Percentiles rank a stretch among this genome's conserved stretches.
Evolutionary conservation across 192 early-diverging fungal genomes (phyloP).

Genomic region (Kappamyces sp.): DNA sequence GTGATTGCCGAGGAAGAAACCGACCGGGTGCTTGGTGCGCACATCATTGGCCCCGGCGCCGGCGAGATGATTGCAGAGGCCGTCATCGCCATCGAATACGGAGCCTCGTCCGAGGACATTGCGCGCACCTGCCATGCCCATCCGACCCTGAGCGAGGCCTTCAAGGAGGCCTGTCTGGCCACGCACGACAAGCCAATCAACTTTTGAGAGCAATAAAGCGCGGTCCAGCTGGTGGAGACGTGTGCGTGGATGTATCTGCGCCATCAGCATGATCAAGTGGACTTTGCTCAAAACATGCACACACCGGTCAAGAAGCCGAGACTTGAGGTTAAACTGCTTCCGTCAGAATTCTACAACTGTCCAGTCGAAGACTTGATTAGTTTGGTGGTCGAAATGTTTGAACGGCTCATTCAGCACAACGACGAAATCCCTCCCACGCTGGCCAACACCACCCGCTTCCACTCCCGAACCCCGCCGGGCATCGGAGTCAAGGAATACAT

Average conservation of each 20-base stretch:
- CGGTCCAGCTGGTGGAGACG: too few relatives aligned
- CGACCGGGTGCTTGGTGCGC: slow-evolving; percentile 92
- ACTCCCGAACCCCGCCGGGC: slow-evolving; percentile 82
- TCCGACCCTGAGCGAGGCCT: slow-evolving; percentile 93
- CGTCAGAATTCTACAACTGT: not conserved
- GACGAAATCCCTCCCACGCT: slow-evolving; percentile 57
- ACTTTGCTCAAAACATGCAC: too few relatives aligned
- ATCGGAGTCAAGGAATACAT: slow-evolving; percentile 88
- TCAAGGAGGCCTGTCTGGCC: slow-evolving; percentile 97
- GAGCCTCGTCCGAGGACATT: slow-evolving; percentile 96
- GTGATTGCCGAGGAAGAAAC: slow-evolving; percentile 94
- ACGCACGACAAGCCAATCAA: slow-evolving; percentile 66
- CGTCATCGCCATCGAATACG: slow-evolving; percentile 95
- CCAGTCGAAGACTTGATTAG: slow-evolving; percentile 1
- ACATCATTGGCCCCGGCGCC: slow-evolving; percentile 96
- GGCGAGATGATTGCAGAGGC: slow-evolving; percentile 99
- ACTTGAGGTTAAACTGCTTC: too few relatives aligned
- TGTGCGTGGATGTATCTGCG: too few relatives aligned
- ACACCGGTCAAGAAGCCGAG: too few relatives aligned
- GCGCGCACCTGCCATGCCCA: slow-evolving; percentile 97
- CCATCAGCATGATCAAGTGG: too few relatives aligned
- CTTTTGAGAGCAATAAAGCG: slow-evolving; percentile 19
- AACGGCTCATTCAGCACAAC: slow-evolving; percentile 57
- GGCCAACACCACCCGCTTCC: slow-evolving; percentile 81
- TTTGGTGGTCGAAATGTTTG: slow-evolving; percentile 39